These are phyloP conservation scores for Solanum chiquidenum DNA, from an alignment of 257 asterid genomes.

Conservation along the genomic window DNA sequence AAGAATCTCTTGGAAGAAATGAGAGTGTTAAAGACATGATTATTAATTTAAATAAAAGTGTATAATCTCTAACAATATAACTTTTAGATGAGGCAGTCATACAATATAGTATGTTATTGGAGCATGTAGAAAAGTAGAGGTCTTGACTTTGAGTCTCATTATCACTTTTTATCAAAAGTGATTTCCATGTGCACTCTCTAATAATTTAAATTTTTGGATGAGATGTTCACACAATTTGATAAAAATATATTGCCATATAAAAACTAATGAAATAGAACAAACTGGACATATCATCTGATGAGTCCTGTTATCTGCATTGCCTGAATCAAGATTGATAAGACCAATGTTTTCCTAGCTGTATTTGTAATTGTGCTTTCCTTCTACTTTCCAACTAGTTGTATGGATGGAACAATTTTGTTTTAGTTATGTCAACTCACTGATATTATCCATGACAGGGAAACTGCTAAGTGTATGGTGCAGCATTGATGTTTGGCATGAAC, in stretches of 20 bases:
- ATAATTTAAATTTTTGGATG: neutral
- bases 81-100: neutral
- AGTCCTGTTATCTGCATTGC: neutral
- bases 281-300: neutral
- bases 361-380: neutral
- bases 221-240: neutral
- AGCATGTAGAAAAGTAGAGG: neutral
- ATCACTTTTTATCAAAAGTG: neutral
- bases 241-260: neutral
- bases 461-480: neutral
- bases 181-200: neutral
- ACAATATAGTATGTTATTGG: neutral
- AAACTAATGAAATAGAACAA: neutral
- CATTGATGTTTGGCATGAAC: neutral
- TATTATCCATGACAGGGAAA: neutral
- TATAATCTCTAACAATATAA: neutral
- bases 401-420: neutral
- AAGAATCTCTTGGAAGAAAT: neutral
- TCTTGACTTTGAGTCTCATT: neutral
- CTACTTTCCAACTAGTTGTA: neutral
- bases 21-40: neutral
- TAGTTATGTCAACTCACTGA: neutral
- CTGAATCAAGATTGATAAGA: neutral
- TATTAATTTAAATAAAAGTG: neutral
- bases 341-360: neutral